phyloP scores from a whole-genome alignment of 78 protist species.

The slime mould (Dictyostelium discoideum) region DNA sequence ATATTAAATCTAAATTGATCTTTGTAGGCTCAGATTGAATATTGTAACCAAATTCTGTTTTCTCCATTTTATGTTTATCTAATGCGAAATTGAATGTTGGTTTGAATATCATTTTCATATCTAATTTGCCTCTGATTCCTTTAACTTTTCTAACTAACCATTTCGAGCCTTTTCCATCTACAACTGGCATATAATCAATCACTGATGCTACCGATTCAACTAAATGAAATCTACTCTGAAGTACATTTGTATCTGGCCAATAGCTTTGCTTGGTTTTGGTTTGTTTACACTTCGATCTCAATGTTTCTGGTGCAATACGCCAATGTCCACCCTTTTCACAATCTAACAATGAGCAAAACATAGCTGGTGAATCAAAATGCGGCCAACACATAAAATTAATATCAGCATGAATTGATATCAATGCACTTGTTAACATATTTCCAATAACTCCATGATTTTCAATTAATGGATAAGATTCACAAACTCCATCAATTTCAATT shows the following conservation, averaged over 20 bases:
- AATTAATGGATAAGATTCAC: slow-evolving; percentile 53
- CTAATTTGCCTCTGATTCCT: slow-evolving; percentile 60
- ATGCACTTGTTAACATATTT: slow-evolving; percentile 73
- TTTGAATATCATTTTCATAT: slow-evolving; percentile 46
- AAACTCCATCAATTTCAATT: not conserved
- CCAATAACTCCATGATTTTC: slow-evolving; percentile 80
- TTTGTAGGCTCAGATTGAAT: not conserved
- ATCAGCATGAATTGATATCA: slow-evolving; percentile 43
- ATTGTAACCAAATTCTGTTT: not conserved
- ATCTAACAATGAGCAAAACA: slow-evolving; percentile 73
- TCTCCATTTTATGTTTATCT: slow-evolving; percentile 12
- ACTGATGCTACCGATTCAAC: slow-evolving; percentile 29
- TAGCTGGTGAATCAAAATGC: slow-evolving; percentile 73
- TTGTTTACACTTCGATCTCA: not conserved
- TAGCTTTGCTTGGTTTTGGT: slow-evolving; percentile 52
- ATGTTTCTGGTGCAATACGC: slow-evolving; percentile 34
- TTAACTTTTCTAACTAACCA: slow-evolving; percentile 64
- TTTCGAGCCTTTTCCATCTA: slow-evolving; percentile 33
- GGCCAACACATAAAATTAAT: slow-evolving; percentile 80
- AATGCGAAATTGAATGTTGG: slow-evolving; percentile 75
- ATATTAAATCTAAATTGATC: slow-evolving; percentile 19
- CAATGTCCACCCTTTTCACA: slow-evolving; percentile 72
- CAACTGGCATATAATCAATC: slow-evolving; percentile 79
- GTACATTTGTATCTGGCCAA: slow-evolving; percentile 81
- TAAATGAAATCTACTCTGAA: slow-evolving; percentile 53